Conservation (phyloP, 805 yeast genomes). For the Komagataella ulmi region DNA sequence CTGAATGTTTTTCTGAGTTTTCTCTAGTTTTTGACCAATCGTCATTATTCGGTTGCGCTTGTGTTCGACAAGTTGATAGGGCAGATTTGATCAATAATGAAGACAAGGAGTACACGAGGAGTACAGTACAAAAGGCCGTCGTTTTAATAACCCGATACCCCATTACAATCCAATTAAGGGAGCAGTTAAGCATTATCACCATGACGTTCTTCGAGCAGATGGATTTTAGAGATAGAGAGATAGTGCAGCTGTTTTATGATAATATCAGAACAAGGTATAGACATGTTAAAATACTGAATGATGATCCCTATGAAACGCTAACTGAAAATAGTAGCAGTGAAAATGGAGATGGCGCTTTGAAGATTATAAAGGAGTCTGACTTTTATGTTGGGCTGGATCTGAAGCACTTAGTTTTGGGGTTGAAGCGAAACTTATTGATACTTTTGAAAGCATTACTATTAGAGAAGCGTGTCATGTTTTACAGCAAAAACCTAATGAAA, state of each 20-base stretch:
- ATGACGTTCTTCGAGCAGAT: conserved; percentile 74
- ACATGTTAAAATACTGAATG: conserved; percentile 13
- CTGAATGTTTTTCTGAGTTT: conserved; percentile 87
- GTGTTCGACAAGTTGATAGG: conserved; percentile 53
- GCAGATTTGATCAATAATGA: conserved; percentile 34
- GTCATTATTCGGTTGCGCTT: conserved; percentile 90
- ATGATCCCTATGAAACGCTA: conserved; percentile 14
- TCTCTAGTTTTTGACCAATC: conserved; percentile 63
- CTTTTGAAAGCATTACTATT: conserved; percentile 67
- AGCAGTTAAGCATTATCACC: conserved; percentile 82
- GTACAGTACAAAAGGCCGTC: conserved; percentile 83
- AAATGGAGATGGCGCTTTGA: conserved; percentile 8
- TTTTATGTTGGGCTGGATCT: conserved; percentile 64
- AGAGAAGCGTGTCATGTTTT: conserved; percentile 64
- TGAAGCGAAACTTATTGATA: conserved; percentile 45
- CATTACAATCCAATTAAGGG: conserved; percentile 76
- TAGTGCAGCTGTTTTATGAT: conserved; percentile 58
- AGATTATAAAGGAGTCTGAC: conserved; percentile 35
- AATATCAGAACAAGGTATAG: conserved; percentile 38
- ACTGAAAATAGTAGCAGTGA: conserved; percentile 5
- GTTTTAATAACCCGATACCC: conserved; percentile 84
- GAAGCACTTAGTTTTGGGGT: conserved; percentile 44
- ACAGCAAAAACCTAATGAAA: conserved; percentile 66
- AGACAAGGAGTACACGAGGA: conserved; percentile 59
- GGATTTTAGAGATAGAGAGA: conserved; percentile 55